phyloP scores from a whole-genome alignment of 805 yeast genomes.

The Wickerhamiella brachini region DNA sequence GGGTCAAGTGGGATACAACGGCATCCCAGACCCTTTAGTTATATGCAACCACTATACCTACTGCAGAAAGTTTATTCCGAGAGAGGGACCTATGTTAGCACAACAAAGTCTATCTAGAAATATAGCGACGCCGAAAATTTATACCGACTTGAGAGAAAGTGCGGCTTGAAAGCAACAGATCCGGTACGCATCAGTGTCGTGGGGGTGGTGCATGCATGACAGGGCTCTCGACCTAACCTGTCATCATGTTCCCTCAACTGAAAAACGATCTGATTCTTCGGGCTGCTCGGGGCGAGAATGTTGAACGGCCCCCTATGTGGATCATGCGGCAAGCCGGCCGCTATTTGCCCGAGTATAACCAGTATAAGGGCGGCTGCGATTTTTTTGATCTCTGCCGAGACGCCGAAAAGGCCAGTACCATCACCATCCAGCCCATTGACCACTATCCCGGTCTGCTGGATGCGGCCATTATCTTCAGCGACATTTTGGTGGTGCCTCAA shows the following conservation, averaged over 20 bases:
- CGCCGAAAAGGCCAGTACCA: slow-evolving; percentile 84
- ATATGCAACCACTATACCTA: not conserved
- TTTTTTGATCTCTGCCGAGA: slow-evolving; percentile 93
- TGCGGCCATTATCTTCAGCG: slow-evolving; percentile 94
- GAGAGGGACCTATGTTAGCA: too few relatives aligned
- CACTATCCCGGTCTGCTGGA: slow-evolving; percentile 82
- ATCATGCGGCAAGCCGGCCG: slow-evolving; percentile 21
- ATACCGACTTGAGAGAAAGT: too few relatives aligned
- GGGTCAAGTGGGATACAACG: not conserved
- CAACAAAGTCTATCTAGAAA: too few relatives aligned
- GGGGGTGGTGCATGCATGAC: not conserved
- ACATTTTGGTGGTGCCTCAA: slow-evolving; percentile 91
- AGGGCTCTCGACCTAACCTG: not conserved
- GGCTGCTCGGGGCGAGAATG: slow-evolving; percentile 80
- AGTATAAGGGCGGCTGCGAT: slow-evolving; percentile 71
- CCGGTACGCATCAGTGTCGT: not conserved
- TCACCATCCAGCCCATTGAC: slow-evolving; percentile 90
- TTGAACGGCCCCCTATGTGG: slow-evolving; percentile 90
- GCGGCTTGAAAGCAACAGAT: too few relatives aligned
- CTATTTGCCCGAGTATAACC: slow-evolving; percentile 67
- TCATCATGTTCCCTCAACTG: slow-evolving; percentile 47
- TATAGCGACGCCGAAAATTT: too few relatives aligned
- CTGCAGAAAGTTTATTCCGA: too few relatives aligned
- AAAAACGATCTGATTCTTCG: slow-evolving; percentile 83
- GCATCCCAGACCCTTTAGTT: not conserved